phyloP scores from a whole-genome alignment of 345 rosid species.

The Arabidopsis suecica region DNA sequence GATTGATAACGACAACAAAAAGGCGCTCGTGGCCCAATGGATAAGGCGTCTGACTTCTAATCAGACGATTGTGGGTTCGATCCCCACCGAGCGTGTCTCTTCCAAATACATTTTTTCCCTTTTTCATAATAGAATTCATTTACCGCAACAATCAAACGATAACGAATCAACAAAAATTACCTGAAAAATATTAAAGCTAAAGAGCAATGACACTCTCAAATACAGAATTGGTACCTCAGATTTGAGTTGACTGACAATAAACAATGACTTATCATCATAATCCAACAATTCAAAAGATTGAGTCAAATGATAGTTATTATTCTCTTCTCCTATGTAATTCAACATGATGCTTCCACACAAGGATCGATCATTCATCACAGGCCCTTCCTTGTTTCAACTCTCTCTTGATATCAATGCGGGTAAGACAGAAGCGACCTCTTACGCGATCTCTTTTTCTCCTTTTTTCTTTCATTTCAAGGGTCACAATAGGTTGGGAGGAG shows the following conservation, averaged over 20 bases:
- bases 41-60: slow-evolving; percentile 35
- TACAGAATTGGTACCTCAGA: slow-evolving; percentile 20
- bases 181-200: neutral
- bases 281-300: slow-evolving; percentile 22
- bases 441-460: neutral
- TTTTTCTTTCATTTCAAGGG: neutral
- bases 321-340: slow-evolving; percentile 36
- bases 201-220: slow-evolving; percentile 18
- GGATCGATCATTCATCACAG: slow-evolving; percentile 35
- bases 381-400: slow-evolving; percentile 20
- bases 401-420: neutral
- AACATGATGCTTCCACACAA: slow-evolving; percentile 13
- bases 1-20: neutral
- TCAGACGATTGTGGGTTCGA: slow-evolving; percentile 35
- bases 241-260: slow-evolving; percentile 18
- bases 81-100: slow-evolving; percentile 27
- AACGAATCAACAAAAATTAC: neutral
- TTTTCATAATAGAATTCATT: neutral
- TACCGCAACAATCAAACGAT: neutral
- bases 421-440: slow-evolving; percentile 11
- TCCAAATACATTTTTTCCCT: neutral
- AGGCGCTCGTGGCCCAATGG: slow-evolving; percentile 34
- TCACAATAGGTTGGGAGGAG: neutral
- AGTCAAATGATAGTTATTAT: slow-evolving; percentile 27
- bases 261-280: slow-evolving; percentile 16